phyloP scores from a whole-genome alignment of 2,329 filamentous ascomycete species.

The Diaporthe sp. region DNA sequence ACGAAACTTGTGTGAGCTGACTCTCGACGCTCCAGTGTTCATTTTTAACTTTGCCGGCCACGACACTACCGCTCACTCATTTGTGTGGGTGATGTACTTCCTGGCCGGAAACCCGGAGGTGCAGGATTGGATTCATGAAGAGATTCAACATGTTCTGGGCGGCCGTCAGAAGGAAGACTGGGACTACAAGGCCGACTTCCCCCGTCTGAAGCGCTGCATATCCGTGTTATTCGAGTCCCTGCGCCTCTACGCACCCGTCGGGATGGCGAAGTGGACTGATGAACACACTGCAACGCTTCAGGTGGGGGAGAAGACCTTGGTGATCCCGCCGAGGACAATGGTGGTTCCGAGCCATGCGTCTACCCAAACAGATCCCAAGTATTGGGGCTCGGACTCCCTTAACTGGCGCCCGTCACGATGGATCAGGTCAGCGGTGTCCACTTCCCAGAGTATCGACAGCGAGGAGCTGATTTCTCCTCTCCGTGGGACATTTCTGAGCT shows the following conservation, averaged over 20 bases:
- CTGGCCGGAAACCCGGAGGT: constrained; percentile 59
- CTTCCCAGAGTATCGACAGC: neutral
- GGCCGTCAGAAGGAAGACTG: constrained; percentile 46
- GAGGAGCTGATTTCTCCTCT: constrained; percentile 43
- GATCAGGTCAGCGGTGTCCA: constrained; percentile 37
- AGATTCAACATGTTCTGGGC: constrained; percentile 50
- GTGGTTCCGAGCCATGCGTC: constrained; percentile 43
- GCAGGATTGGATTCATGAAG: constrained; percentile 61
- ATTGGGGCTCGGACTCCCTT: constrained; percentile 47
- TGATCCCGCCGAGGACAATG: constrained; percentile 45
- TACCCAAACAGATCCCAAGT: constrained; percentile 47
- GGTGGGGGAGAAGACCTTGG: constrained; percentile 42
- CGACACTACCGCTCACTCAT: constrained; percentile 63
- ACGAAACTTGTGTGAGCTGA: neutral
- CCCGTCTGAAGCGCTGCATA: constrained; percentile 57
- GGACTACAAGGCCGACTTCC: constrained; percentile 55
- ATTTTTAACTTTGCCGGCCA: constrained; percentile 65
- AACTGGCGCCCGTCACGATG: constrained; percentile 47
- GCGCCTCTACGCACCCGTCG: constrained; percentile 55
- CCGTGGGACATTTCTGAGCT: constrained; percentile 45
- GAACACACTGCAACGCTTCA: neutral
- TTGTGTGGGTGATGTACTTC: constrained; percentile 58
- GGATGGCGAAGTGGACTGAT: constrained; percentile 32
- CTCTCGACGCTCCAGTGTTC: constrained; percentile 50
- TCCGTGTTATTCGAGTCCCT: constrained; percentile 59